Percentiles rank a stretch among this genome's conserved stretches.
These are phyloP conservation scores for Rubus idaeus DNA, from an alignment of 306 rosid species.

Conservation along the genomic window DNA sequence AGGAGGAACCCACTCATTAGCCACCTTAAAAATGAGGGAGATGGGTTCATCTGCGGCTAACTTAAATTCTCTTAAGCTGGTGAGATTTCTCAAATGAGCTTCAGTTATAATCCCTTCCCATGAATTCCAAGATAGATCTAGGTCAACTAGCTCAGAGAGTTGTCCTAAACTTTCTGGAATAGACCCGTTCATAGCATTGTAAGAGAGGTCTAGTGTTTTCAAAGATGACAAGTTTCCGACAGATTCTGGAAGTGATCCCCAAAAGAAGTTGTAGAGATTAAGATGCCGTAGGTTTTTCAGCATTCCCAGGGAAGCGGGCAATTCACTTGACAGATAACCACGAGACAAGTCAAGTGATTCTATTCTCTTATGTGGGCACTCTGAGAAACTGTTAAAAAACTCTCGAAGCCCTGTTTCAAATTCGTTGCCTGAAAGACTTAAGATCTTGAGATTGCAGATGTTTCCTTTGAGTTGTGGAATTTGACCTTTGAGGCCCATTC, in stretches of 20 bases:
- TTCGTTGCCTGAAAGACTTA: not conserved
- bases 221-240: too few species aligned
- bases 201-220: too few species aligned
- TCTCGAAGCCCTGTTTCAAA: not conserved
- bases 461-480: not conserved
- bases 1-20: not conserved
- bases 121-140: not conserved
- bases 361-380: not conserved
- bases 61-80: not conserved
- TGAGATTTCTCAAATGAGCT: not conserved
- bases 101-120: not conserved
- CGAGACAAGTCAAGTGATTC: not conserved
- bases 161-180: too few species aligned
- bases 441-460: not conserved
- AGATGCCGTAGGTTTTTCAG: not conserved
- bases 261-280: not conserved
- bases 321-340: too few species aligned
- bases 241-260: conserved; percentile 1
- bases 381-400: not conserved
- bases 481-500: not conserved
- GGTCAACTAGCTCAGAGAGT: not conserved
- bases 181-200: too few species aligned
- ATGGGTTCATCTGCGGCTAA: not conserved
- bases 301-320: too few species aligned
- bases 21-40: not conserved